These are phyloP conservation scores for Kodamaea kaohsiungensis DNA, from an alignment of 805 yeast genomes.

Conservation along the genomic window DNA sequence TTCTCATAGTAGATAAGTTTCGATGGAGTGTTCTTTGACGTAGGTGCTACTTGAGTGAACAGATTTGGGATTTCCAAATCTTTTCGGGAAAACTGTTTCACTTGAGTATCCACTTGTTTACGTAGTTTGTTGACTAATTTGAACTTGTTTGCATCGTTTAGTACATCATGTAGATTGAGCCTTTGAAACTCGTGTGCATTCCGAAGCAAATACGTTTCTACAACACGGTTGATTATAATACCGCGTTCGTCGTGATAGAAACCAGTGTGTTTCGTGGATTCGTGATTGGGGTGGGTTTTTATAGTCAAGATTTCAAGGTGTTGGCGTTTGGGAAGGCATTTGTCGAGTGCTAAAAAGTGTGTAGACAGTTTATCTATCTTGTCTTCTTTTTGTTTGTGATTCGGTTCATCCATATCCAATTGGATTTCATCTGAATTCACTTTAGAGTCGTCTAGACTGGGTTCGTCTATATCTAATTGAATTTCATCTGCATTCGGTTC, in stretches of 20 bases:
- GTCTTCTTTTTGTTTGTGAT: slow-evolving; percentile 11
- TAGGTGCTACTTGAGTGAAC: slow-evolving; percentile 19
- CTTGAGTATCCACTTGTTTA: slow-evolving; percentile 20
- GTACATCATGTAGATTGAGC: slow-evolving; percentile 15
- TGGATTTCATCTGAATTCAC: slow-evolving; percentile 15
- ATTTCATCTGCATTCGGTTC: not conserved
- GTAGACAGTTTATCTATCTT: slow-evolving; percentile 24
- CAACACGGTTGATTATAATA: slow-evolving; percentile 35
- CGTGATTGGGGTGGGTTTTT: slow-evolving; percentile 13
- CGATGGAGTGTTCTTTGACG: slow-evolving; percentile 12
- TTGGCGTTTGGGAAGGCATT: slow-evolving; percentile 67
- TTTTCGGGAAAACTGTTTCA: slow-evolving; percentile 7
- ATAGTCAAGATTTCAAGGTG: slow-evolving; percentile 57
- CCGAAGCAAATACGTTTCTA: slow-evolving; percentile 25
- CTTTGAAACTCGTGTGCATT: slow-evolving; percentile 15
- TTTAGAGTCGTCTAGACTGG: no score
- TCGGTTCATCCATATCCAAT: slow-evolving; percentile 23
- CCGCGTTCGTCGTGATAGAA: slow-evolving; percentile 34
- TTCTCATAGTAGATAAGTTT: slow-evolving; percentile 34
- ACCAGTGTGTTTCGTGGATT: slow-evolving; percentile 11
- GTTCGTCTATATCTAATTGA: not conserved
- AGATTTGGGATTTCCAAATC: slow-evolving; percentile 13
- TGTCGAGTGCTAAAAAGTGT: slow-evolving; percentile 77
- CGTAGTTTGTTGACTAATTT: slow-evolving; percentile 21
- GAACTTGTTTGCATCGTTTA: slow-evolving; percentile 13